Conservation (phyloP, 148 eudicot genomes). For the Agrostemma githago region DNA sequence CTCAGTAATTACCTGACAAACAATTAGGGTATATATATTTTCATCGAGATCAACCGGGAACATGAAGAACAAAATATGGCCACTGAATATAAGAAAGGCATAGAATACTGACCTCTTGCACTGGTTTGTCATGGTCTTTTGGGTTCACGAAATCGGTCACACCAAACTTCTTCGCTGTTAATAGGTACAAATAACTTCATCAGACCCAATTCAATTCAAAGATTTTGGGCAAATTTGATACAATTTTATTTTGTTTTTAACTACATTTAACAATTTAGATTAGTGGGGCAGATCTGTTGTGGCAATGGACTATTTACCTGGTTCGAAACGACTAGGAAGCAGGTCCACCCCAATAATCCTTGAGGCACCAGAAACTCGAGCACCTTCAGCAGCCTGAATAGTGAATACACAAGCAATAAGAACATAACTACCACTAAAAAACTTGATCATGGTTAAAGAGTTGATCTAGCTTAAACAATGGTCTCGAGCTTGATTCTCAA, state of each 20-base stretch:
- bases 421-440: too few relatives aligned
- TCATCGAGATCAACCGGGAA: background rate
- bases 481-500: too few relatives aligned
- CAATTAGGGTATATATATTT: background rate
- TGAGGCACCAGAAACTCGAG: slow-evolving; percentile 54
- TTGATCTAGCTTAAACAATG: too few relatives aligned
- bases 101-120: slow-evolving; percentile 31
- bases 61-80: background rate
- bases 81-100: background rate
- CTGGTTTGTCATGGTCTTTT: slow-evolving; percentile 40
- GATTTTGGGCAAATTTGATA: background rate
- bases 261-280: too few relatives aligned
- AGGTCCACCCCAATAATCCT: slow-evolving; percentile 58
- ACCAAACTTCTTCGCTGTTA: slow-evolving; percentile 51
- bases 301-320: slow-evolving; percentile 13
- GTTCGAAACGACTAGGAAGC: slow-evolving; percentile 30
- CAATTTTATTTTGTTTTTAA: too few relatives aligned
- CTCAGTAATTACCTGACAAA: slow-evolving; percentile 34
- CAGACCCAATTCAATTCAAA: background rate
- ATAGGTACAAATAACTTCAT: background rate
- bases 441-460: too few relatives aligned
- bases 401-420: slow-evolving; percentile 17
- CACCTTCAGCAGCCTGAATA: slow-evolving; percentile 55
- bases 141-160: slow-evolving; percentile 53
- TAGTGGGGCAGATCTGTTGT: background rate